Evolutionary conservation across 2,329 filamentous ascomycete genomes (phyloP), one percentile per base, ranked within the genome.

Genomic region (Aureobasidium uvarum): DNA sequence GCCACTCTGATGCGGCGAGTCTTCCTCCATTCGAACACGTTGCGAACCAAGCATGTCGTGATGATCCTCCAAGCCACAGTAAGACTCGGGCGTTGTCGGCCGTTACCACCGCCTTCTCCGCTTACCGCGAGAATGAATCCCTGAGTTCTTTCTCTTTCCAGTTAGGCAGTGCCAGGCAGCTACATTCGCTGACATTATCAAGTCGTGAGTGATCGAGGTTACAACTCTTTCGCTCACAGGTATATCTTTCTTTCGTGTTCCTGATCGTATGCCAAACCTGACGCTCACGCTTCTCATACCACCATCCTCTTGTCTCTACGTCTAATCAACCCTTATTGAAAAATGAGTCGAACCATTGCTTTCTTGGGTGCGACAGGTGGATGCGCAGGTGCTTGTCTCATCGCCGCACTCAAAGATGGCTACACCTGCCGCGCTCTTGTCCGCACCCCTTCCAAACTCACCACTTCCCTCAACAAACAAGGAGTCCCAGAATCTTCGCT

Each of bases 331-430:
- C 25, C 7, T 13, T 5, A 33, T 2, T 7, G 14, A 50, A 14
- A 14, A 5, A 67, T 59, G 38, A 65, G 50, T 14, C 72, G 66
- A 56, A 79, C 77, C 38, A 71, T 83, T 63, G 79, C 81, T 46
- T 83, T 84, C 74, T 79, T 84, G 68, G 83, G 83, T 54, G 81
- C 81, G 28, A 84, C 82, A 25, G 81, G 81, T 64, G 83, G 81
- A 56, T 79, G 78, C 67, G 76, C 78, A 41, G 74, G 78, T 52
- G 70, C 77, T 33, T 77, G 77, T 51, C 79, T 85, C 20, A 76
- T 77, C 25, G 72, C 73, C 23, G 74, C 81, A 5, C 76, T 85
- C 48, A 72, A 76, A 33, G 77, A 77, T 3, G 79, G 79, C 52
- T 76, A 81, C 71, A 73, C 74, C 65, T 80, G 78, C 67, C 76